Conservation (phyloP, 805 yeast genomes). For the Candida nitratophila region DNA sequence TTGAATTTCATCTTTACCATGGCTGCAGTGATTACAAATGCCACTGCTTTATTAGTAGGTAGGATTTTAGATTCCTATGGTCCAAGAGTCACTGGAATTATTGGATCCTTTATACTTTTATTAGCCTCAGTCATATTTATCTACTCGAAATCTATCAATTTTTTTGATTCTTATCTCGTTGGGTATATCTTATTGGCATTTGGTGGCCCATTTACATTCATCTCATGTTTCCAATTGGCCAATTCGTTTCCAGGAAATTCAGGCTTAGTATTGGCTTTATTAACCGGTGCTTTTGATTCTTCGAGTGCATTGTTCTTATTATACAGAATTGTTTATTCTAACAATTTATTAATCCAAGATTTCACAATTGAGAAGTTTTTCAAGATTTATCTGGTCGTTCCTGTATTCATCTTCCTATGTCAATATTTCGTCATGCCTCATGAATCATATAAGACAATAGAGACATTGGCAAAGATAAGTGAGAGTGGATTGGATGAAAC, state of each 20-base stretch:
- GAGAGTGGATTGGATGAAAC: conserved; percentile 71
- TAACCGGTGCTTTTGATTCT: conserved; percentile 93
- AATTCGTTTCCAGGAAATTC: conserved; percentile 79
- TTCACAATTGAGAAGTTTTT: conserved; percentile 52
- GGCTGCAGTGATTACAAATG: conserved; percentile 83
- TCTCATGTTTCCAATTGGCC: conserved; percentile 84
- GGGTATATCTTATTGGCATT: conserved; percentile 77
- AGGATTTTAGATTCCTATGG: conserved; percentile 71
- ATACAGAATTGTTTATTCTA: conserved; percentile 61
- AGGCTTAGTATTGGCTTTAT: conserved; percentile 71
- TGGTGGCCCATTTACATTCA: conserved; percentile 92
- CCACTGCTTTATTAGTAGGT: conserved; percentile 79
- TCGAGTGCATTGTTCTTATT: conserved; percentile 81
- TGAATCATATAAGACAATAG: conserved; percentile 66
- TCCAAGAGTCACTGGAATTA: conserved; percentile 68
- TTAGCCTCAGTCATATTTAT: conserved; percentile 39
- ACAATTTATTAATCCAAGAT: conserved; percentile 21
- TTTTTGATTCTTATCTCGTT: conserved; percentile 56
- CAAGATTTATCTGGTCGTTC: conserved; percentile 61
- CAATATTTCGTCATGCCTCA: conserved; percentile 78
- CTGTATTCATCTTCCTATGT: conserved; percentile 66
- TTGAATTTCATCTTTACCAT: conserved; percentile 77
- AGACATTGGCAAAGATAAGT: conserved; percentile 57
- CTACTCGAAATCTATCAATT: conserved; percentile 12
- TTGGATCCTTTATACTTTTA: conserved; percentile 58